These are phyloP conservation scores for Flagelloscypha sp. DNA, from an alignment of 768 basidiomycete genomes.

Conservation along the genomic window DNA sequence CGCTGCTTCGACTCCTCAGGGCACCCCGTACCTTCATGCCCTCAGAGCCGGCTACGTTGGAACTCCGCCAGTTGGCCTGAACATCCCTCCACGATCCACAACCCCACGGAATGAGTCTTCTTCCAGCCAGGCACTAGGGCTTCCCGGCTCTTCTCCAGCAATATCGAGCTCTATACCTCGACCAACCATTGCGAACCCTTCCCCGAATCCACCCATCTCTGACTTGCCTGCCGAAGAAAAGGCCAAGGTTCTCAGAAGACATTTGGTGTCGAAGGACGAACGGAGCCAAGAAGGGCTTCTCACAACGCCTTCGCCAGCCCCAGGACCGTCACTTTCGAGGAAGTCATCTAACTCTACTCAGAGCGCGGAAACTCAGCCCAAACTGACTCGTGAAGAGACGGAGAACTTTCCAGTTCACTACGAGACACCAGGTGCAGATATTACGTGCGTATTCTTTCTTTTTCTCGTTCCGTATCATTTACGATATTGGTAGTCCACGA, in stretches of 20 bases:
- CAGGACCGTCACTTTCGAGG: constrained; percentile 14
- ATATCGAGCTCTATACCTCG: constrained; percentile 22
- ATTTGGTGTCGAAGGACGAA: constrained; percentile 72
- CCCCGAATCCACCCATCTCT: too few relatives aligned
- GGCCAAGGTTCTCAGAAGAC: constrained; percentile 67
- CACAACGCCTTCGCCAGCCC: constrained; percentile 10
- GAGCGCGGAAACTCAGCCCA: background rate
- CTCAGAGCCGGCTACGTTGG: constrained; percentile 58
- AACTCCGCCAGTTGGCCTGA: constrained; percentile 37
- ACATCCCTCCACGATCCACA: constrained; percentile 51
- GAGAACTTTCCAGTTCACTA: constrained; percentile 87
- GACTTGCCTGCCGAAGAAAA: constrained; percentile 77
- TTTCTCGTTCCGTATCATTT: constrained; percentile 12
- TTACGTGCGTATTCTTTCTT: constrained; percentile 60
- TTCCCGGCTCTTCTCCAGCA: constrained; percentile 14
- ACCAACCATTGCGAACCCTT: too few relatives aligned
- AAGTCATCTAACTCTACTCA: too few relatives aligned
- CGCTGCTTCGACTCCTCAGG: constrained; percentile 29
- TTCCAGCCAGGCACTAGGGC: constrained; percentile 15
- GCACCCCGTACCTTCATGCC: constrained; percentile 57
- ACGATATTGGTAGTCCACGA: constrained; percentile 50
- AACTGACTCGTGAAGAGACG: constrained; percentile 38
- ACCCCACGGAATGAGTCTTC: constrained; percentile 28
- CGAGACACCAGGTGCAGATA: constrained; percentile 79
- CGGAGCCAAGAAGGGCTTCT: constrained; percentile 28